Base-by-base conservation (phyloP, 306 rosid genomes). In the apple (Malus domestica) region DNA sequence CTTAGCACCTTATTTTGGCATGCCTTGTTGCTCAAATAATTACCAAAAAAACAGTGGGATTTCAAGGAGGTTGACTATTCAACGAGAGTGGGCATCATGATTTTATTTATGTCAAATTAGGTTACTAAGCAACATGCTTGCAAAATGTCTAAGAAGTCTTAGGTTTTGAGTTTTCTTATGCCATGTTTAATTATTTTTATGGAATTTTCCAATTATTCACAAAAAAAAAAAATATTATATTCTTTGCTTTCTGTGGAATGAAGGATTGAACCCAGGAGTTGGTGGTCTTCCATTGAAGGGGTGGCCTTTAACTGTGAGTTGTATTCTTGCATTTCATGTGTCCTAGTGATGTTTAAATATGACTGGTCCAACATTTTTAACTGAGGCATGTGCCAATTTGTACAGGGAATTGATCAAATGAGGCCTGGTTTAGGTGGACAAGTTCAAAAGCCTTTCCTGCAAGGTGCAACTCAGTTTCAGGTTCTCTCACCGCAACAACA, bases 301-400 rank as follows among this genome's bases (percentile, higher is more conserved):
- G 78, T 93, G 98, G 97, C 98, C 98, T 71, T 83, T 93, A 80
- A 86, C 97, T 27, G 98, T 93, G 88, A 87, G 97, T 87, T 82
- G 27, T 82, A 63, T 52, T 3, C 57, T 68, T 68, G 78, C 55
- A 46, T 65, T 35, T 72, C 44, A 76, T 62, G 1, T 62, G 71
- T 77, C 57, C 61, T 40, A 84, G 52, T 66, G 46, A 70, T 69
- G 33, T 38, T 60, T 65, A 62, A 81, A 64, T 64, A 20, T 79
- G 63, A 78, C 29, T 79, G 61, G 83, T 82, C 75, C 20, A 27
- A 76, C 73, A 75, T 74, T 74, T 52, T 51, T 83, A 82, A 68
- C 74, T 73, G 59, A 19, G 46, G 61, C 54, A 81, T 68, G 66
- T 82, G 58, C 79, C 63, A 14, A 74, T 80, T 40, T 75, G 74